A percentile compares a stretch with the other conserved stretches of the same genome.
These are phyloP conservation scores for Schoenoplectus triqueter DNA, from an alignment of 202 grass and related monocot species.

Conservation along the genomic window DNA sequence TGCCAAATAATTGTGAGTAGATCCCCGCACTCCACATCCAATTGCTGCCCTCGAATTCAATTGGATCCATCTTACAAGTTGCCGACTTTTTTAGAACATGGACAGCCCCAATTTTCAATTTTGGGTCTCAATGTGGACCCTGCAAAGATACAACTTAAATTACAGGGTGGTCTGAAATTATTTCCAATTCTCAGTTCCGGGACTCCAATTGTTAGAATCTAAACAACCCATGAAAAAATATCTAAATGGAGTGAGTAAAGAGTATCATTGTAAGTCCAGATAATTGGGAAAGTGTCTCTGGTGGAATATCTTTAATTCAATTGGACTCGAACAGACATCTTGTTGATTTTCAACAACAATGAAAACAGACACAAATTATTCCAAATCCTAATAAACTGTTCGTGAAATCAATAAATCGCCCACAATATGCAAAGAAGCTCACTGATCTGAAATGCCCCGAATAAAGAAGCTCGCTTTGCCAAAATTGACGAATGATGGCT, in stretches of 20 bases:
- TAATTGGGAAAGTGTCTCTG: not conserved
- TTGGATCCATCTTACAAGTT: conserved; percentile 52
- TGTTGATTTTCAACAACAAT: not conserved
- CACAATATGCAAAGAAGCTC: no score
- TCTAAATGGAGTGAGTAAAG: not conserved
- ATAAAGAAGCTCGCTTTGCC: conserved; percentile 8
- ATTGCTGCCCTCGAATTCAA: conserved; percentile 69
- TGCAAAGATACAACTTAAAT: conserved; percentile 32
- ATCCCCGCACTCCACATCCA: conserved; percentile 66
- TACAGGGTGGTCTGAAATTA: not conserved
- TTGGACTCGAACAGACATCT: not conserved
- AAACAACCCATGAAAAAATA: conserved; percentile 11
- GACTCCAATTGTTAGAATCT: not conserved
- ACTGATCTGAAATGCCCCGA: no score
- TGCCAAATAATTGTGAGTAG: conserved; percentile 73
- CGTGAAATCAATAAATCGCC: not conserved
- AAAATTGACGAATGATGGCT: not conserved
- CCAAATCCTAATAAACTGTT: not conserved
- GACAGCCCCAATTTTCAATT: not conserved
- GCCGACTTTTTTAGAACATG: not conserved
- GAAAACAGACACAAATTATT: not conserved
- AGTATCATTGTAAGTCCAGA: not conserved
- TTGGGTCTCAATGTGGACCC: conserved; percentile 34
- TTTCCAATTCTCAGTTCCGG: not conserved
- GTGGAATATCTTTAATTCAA: not conserved